A percentile compares a stretch with the other conserved stretches of the same genome.
These are phyloP conservation scores for Albugo laibachii DNA, from an alignment of 352 stramenopile genomes.

Conservation along the genomic window DNA sequence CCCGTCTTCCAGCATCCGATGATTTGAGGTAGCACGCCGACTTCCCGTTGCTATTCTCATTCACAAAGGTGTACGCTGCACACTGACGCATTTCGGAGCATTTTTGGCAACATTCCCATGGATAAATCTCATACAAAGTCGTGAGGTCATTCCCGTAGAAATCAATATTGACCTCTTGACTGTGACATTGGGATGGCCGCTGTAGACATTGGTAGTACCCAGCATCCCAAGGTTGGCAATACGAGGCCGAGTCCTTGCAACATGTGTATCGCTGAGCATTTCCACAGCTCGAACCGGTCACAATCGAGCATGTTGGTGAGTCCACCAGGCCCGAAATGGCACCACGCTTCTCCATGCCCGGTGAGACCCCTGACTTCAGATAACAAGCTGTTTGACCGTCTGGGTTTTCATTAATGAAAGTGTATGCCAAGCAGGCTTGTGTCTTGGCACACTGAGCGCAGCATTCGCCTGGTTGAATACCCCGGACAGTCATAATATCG, in stretches of 20 bases:
- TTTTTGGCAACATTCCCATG: slow-evolving; percentile 20
- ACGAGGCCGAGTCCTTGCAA: slow-evolving; percentile 2
- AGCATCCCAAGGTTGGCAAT: slow-evolving; percentile 21
- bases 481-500: slow-evolving; percentile 18
- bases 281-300: background rate
- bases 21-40: slow-evolving; percentile 33
- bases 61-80: slow-evolving; percentile 32
- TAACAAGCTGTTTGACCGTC: slow-evolving; percentile 24
- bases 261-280: background rate
- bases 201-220: slow-evolving; percentile 18
- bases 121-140: slow-evolving; percentile 14
- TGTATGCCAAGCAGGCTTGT: slow-evolving; percentile 24
- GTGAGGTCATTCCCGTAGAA: slow-evolving; percentile 27
- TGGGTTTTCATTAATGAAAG: slow-evolving; percentile 28
- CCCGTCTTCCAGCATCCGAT: slow-evolving; percentile 11
- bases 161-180: slow-evolving; percentile 21
- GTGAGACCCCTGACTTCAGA: slow-evolving; percentile 18
- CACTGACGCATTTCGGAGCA: slow-evolving; percentile 16
- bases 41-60: slow-evolving; percentile 19
- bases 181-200: slow-evolving; percentile 13
- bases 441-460: slow-evolving; percentile 22
- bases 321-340: slow-evolving; percentile 19
- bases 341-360: slow-evolving; percentile 14
- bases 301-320: slow-evolving; percentile 4
- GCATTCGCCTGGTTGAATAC: slow-evolving; percentile 15